Conservation (phyloP, 257 asterid species). For the Echites panduratus region DNA sequence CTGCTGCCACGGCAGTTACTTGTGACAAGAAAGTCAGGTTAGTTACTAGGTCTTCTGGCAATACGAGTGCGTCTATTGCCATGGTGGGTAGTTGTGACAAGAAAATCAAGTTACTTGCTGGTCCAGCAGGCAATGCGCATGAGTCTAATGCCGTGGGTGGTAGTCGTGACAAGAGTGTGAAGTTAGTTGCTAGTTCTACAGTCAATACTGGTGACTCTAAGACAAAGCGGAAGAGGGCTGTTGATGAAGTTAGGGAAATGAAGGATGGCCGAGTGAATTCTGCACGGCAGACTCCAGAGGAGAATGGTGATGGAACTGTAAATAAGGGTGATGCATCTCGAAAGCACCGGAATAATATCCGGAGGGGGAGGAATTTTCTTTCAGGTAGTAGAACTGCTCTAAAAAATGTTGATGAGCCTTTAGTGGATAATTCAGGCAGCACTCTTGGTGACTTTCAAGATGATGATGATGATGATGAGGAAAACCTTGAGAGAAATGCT, state of each 20-base stretch:
- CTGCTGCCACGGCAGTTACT: conserved; percentile 28
- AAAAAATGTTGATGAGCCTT: conserved; percentile 39
- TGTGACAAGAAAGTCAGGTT: conserved; percentile 25
- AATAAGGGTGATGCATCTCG: conserved; percentile 33
- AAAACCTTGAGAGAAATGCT: conserved; percentile 91
- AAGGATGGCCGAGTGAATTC: conserved; percentile 29
- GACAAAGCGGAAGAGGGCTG: conserved; percentile 35
- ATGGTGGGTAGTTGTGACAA: conserved; percentile 29
- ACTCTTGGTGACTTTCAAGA: conserved; percentile 45
- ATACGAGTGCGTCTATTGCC: conserved; percentile 6
- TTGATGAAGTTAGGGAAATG: conserved; percentile 31
- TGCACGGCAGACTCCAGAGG: conserved; percentile 31
- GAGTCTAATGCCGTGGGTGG: conserved; percentile 21
- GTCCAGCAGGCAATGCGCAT: not conserved
- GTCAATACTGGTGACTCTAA: conserved; percentile 28
- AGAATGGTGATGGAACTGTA: conserved; percentile 23
- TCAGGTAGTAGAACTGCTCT: conserved; percentile 28
- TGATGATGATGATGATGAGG: conserved; percentile 86
- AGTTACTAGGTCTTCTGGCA: conserved; percentile 1
- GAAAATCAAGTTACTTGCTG: conserved; percentile 21
- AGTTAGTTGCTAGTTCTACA: conserved; percentile 22
- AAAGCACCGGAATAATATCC: conserved; percentile 37
- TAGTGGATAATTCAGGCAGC: conserved; percentile 38
- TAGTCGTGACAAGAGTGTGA: conserved; percentile 26
- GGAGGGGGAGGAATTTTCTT: conserved; percentile 44